These are phyloP conservation scores for Arachis stenosperma DNA, from an alignment of 306 rosid genomes.

Conservation along the genomic window DNA sequence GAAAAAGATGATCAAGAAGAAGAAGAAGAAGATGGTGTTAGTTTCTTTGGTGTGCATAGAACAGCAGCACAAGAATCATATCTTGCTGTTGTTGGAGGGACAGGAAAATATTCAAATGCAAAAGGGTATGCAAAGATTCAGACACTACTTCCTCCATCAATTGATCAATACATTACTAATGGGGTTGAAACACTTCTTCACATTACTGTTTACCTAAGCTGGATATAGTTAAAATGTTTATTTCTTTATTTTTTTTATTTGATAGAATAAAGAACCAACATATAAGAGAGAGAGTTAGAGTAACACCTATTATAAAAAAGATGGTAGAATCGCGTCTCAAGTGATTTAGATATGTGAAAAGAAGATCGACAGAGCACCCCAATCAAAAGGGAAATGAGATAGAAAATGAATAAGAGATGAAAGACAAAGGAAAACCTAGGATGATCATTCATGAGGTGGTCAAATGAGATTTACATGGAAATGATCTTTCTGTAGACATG, in stretches of 20 bases:
- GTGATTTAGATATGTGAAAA: too few species aligned
- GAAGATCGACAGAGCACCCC: too few species aligned
- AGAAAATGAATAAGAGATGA: too few species aligned
- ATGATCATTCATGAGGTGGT: too few species aligned
- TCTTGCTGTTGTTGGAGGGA: slow-evolving; percentile 52
- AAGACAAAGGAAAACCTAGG: too few species aligned
- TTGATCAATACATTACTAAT: slow-evolving; percentile 18
- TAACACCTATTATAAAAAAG: too few species aligned
- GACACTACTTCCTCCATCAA: neutral
- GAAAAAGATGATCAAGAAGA: neutral
- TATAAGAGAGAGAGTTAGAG: too few species aligned
- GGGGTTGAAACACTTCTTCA: slow-evolving; percentile 42
- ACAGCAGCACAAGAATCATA: slow-evolving; percentile 37
- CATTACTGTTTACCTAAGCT: slow-evolving; percentile 38
- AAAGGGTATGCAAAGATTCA: slow-evolving; percentile 50
- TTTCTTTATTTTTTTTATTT: neutral
- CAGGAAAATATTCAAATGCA: slow-evolving; percentile 44
- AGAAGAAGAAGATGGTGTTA: slow-evolving; percentile 37
- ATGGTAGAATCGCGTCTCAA: too few species aligned
- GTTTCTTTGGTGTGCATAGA: slow-evolving; percentile 50
- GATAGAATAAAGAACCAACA: too few species aligned
- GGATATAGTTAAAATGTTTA: neutral
- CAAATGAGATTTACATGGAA: too few species aligned
- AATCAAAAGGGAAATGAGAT: too few species aligned
- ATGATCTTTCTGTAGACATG: too few species aligned